A percentile compares a stretch with the other conserved stretches of the same genome.
Evolutionary conservation across 306 rosid species (phyloP).

Genomic region (Dryas drummondii): DNA sequence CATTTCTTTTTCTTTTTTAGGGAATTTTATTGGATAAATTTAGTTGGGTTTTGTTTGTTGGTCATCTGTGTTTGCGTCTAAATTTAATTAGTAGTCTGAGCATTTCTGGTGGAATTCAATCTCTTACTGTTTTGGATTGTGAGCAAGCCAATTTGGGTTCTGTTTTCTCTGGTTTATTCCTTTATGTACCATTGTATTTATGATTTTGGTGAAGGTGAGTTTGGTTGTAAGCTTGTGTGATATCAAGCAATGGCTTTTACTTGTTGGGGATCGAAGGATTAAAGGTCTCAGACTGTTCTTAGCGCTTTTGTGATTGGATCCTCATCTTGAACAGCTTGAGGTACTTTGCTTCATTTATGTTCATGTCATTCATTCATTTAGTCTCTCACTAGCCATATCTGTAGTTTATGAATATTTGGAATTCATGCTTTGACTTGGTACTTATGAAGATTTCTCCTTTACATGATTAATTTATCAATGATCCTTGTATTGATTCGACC

Average conservation of each 20-base stretch:
- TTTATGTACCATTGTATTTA: not conserved
- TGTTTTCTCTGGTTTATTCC: slow-evolving; percentile 35
- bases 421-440: not conserved
- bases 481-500: not conserved
- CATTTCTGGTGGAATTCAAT: slow-evolving; percentile 29
- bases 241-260: not conserved
- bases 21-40: slow-evolving; percentile 31
- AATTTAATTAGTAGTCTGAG: slow-evolving; percentile 37
- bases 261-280: not conserved
- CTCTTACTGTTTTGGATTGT: slow-evolving; percentile 34
- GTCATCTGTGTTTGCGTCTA: slow-evolving; percentile 40
- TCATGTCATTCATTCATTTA: not conserved
- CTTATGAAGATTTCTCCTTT: not conserved
- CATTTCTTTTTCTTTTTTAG: slow-evolving; percentile 5
- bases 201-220: slow-evolving; percentile 2
- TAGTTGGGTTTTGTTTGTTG: slow-evolving; percentile 13
- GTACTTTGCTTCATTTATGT: slow-evolving; percentile 8
- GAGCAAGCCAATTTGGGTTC: slow-evolving; percentile 52
- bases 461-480: not conserved
- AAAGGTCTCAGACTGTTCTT: not conserved
- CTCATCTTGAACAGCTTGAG: slow-evolving; percentile 13
- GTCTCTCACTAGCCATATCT: not conserved
- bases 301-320: not conserved
- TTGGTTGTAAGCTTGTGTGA: slow-evolving; percentile 3
- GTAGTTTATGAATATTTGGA: not conserved